Evolutionary conservation across 306 rosid genomes (phyloP), one percentile per base, ranked within the genome.

Genomic region (Trifolium dubium): DNA sequence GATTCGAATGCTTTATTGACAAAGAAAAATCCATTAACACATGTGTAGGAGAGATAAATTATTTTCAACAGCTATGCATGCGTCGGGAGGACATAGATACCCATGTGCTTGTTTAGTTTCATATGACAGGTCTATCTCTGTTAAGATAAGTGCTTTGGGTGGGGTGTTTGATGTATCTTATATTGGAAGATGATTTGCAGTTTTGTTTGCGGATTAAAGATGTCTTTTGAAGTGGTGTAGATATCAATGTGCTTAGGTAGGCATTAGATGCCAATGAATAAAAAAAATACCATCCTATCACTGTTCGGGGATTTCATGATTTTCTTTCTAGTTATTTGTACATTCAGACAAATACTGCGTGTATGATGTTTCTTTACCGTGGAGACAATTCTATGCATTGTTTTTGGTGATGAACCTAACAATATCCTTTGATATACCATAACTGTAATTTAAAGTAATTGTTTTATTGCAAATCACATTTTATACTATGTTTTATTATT

Each of bases 331-430:
- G 34, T 70, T 63, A 34, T 81, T 35, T 70, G n/a, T 63, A 5
- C 64, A 44, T 71, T 64, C 30, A 71, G 51, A 29, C 60, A 54
- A 37, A 29, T 55, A 46, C 13, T 67, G 53, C 65, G 63, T 50
- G 60, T 34, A 39, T 40, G 67, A 39, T 13, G 14, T 68, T 63
- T 29, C 40, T 19, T 63, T 68, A 34, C 35, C 12, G 30, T 10
- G 51, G 47, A 60, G 76, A 67, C 71, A 51, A 77, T 50, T 32
- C 68, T 65, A 37, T 56, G 69, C 64, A 18, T 74, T 13, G 23
- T 37, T 58, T 70, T 53, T 66, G 70, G 59, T 29, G 41, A 72
- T 39, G 51, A 66, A 64, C 51, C 77, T 69, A 7, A 5, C 47
- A 61, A 3, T 47, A 61, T 67, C 56, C 6, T 69, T 67, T 79